Evolutionary conservation across 2,329 filamentous ascomycete genomes (phyloP).

Genomic region (Cytospora paraplurivora): DNA sequence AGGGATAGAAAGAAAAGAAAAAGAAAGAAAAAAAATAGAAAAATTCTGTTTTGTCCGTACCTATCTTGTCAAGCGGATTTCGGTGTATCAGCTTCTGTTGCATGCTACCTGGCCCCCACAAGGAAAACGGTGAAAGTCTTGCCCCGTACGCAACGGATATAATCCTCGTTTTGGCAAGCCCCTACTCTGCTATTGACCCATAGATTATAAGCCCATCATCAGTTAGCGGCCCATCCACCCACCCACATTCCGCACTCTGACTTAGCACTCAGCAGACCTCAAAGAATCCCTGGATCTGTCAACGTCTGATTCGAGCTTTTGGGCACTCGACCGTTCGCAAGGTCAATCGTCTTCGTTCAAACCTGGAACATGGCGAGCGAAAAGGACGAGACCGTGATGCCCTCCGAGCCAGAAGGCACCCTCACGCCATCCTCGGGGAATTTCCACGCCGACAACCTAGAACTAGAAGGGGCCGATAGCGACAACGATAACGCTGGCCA

Average conservation of each 20-base stretch:
- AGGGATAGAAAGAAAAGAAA: too few relatives aligned
- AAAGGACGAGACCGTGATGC: background rate
- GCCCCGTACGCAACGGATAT: too few relatives aligned
- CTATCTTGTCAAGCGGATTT: too few relatives aligned
- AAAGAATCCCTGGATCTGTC: background rate
- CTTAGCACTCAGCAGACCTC: background rate
- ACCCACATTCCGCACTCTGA: background rate
- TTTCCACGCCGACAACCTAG: background rate
- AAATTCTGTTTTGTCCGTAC: too few relatives aligned
- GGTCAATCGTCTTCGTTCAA: background rate
- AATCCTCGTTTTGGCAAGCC: too few relatives aligned
- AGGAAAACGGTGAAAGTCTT: too few relatives aligned
- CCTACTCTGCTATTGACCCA: too few relatives aligned
- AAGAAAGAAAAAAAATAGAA: too few relatives aligned
- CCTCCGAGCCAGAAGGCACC: conserved; percentile 10
- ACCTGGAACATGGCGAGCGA: conserved; percentile 2
- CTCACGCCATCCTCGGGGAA: conserved; percentile 12
- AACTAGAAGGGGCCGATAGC: background rate
- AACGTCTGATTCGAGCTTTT: background rate
- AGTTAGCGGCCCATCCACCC: background rate
- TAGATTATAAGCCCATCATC: background rate
- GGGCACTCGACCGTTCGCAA: background rate
- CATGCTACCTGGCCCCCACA: too few relatives aligned
- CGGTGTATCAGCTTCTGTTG: too few relatives aligned
- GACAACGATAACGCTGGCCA: background rate